Base-by-base conservation (phyloP, 345 rosid species). In the Eutrema yunnanense region DNA sequence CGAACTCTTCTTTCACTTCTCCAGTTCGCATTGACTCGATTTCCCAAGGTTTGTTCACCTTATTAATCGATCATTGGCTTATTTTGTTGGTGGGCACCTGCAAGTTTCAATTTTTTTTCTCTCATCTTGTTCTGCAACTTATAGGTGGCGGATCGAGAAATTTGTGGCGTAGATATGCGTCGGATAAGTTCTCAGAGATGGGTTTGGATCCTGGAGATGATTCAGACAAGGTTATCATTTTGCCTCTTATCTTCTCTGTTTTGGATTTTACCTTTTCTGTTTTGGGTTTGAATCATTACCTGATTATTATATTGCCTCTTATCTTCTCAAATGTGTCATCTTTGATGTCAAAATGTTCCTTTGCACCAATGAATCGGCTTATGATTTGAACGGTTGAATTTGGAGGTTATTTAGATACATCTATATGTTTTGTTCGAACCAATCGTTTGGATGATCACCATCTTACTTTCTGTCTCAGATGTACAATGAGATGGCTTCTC, bases 151-250 rank as follows among this genome's bases (percentile, higher is more conserved):
- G 79, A 38, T 83, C 87, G 36, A 71, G 73, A 63, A n/a, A 73
- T 69, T 74, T 78, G 64, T 73, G 70, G 47, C 74, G 73, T 74
- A 83, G 77, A 70, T 80, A 82, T 70, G 71, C 33, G 9, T 70
- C 90, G 0, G 80, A 78, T 19, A 78, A 80, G 38, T 64, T 84
- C 56, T 82, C 91, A 4, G 87, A 69, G 14, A 54, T 74, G 65
- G 80, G 41, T 65, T 67, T 51, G 51, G 73, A 79, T 79, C 67
- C 27, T 54, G 73, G 54, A 43, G 50, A 37, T 34, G 81, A 78
- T 16, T 70, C 87, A 4, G 63, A 54, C 33, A 79, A 83, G 87
- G 92, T 88, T 4, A 14, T 22, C 1, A 22, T 22, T 22, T 1
- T 22, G 22, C 22, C 22, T 22, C 46, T 16, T 19, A 3, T 13